Percentiles rank a stretch among this genome's conserved stretches.
Conservation (phyloP, 495 filamentous ascomycete genomes). For the Trichoderma virens region DNA sequence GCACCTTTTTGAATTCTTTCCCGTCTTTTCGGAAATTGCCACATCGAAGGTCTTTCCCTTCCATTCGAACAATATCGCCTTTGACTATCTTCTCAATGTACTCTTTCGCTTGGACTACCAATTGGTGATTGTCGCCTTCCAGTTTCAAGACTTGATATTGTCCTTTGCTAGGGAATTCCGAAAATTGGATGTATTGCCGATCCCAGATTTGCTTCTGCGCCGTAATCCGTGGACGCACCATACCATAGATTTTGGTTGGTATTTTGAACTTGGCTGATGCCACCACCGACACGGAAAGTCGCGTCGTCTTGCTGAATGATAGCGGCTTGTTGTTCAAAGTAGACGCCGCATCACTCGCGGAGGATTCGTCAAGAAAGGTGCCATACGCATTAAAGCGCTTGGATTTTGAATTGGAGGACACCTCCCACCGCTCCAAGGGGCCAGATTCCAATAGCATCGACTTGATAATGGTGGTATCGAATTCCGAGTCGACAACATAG, state of each 20-base stretch:
- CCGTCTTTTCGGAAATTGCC: conserved; percentile 17
- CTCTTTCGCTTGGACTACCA: conserved; percentile 30
- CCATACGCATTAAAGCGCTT: background rate
- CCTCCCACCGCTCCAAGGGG: background rate
- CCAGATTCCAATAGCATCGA: background rate
- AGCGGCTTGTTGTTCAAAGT: background rate
- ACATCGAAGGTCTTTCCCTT: conserved; percentile 22
- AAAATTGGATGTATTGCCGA: background rate
- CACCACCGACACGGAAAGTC: background rate
- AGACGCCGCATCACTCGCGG: background rate
- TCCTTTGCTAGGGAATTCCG: background rate
- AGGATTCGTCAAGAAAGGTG: background rate
- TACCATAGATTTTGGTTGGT: background rate
- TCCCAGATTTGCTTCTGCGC: background rate
- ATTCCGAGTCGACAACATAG: background rate
- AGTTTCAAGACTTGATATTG: background rate
- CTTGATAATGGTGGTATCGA: background rate
- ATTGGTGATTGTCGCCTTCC: conserved; percentile 20
- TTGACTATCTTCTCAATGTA: conserved; percentile 24
- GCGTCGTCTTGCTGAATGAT: background rate
- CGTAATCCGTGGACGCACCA: background rate
- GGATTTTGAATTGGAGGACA: background rate
- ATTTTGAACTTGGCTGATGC: background rate
- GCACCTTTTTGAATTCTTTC: conserved; percentile 14
- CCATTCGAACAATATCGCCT: conserved; percentile 16